Percentiles rank a stretch among this genome's conserved stretches.
Evolutionary conservation across 1,139 yeast species (phyloP).

Genomic region (Debaryomycetaceae sp.): DNA sequence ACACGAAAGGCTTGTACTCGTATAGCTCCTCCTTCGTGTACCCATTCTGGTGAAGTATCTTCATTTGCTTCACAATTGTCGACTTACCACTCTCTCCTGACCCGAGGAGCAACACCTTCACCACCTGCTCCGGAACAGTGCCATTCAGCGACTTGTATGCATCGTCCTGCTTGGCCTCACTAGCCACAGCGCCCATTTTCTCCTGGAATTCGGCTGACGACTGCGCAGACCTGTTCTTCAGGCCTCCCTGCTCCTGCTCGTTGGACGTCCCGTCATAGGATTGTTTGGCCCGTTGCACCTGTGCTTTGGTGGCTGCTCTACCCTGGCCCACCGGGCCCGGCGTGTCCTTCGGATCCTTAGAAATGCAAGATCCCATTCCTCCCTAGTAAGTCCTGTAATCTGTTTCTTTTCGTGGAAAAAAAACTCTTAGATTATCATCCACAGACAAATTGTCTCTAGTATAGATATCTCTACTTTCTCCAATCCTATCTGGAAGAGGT

Average conservation of each 20-base stretch:
- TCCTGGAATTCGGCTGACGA: constrained; percentile 12
- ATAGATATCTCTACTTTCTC: not conserved
- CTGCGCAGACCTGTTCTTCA: constrained; percentile 14
- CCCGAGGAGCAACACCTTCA: constrained; percentile 65
- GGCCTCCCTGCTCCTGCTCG: constrained; percentile 7
- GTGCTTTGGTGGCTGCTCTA: constrained; percentile 11
- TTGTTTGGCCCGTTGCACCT: constrained; percentile 2
- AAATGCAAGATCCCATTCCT: constrained; percentile 27
- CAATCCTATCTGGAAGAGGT: not conserved
- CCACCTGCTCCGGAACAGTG: constrained; percentile 30
- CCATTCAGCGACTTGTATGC: not conserved
- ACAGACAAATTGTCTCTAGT: no score
- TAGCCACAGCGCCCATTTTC: constrained; percentile 1
- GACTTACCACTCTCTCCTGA: constrained; percentile 82
- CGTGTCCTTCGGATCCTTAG: constrained; percentile 17
- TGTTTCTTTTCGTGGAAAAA: no score
- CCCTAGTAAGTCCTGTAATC: not conserved
- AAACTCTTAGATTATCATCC: no score
- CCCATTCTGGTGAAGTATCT: constrained; percentile 69
- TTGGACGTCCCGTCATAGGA: constrained; percentile 4
- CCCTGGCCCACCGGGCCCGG: constrained; percentile 4
- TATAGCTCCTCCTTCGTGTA: constrained; percentile 58
- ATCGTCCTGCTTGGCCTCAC: not conserved
- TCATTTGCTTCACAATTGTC: constrained; percentile 72
- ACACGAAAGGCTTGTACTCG: constrained; percentile 69